Evolutionary conservation across 2,329 filamentous ascomycete species (phyloP).

Genomic region (Chrysoporthe deuterocubensis): DNA sequence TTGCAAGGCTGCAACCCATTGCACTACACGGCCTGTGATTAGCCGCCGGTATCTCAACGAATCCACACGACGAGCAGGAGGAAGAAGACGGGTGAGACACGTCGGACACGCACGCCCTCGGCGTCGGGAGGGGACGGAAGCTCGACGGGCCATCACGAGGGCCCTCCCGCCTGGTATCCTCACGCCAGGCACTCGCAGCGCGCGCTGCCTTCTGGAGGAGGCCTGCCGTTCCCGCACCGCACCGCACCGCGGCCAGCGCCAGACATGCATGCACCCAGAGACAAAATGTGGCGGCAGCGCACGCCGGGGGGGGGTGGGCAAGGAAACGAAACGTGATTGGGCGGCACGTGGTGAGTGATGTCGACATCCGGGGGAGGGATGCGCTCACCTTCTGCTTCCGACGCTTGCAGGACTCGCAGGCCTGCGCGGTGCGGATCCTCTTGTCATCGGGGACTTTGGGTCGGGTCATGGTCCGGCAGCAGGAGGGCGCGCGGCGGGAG

Average conservation of each 20-base stretch:
- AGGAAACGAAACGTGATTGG: neutral
- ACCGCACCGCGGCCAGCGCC: neutral
- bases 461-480: slow-evolving; percentile 49
- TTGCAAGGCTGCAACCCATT: slow-evolving; percentile 62
- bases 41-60: neutral
- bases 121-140: neutral
- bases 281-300: neutral
- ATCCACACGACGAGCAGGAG: neutral
- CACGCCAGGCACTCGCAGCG: too few relatives aligned
- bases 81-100: neutral
- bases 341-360: neutral
- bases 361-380: neutral
- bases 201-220: too few relatives aligned
- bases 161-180: too few relatives aligned
- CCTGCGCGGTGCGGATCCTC: slow-evolving; percentile 65
- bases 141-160: too few relatives aligned
- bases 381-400: slow-evolving; percentile 68
- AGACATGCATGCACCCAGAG: neutral
- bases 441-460: slow-evolving; percentile 62
- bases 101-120: too few relatives aligned
- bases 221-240: neutral
- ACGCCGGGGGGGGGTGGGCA: neutral
- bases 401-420: slow-evolving; percentile 67
- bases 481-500: slow-evolving; percentile 15
- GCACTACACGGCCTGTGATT: slow-evolving; percentile 48